Conservation (phyloP, 1,284 basidiomycete genomes). For the Sanguinoderma infundibulare region DNA sequence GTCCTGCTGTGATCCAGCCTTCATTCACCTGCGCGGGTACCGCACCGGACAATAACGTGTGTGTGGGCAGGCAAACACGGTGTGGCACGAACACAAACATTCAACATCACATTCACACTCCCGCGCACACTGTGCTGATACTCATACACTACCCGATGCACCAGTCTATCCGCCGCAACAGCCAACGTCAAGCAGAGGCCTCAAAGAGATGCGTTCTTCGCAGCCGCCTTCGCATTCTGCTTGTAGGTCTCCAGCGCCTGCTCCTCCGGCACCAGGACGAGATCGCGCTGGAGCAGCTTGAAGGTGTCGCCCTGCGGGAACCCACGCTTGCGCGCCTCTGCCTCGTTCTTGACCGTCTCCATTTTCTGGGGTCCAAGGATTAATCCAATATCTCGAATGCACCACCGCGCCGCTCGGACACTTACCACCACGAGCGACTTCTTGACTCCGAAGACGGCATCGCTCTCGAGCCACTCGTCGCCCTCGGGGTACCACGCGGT, state of each 20-base stretch:
- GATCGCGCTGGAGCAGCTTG: conserved; percentile 63
- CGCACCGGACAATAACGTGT: conserved; percentile 13
- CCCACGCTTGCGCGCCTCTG: conserved; percentile 59
- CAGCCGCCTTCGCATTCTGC: conserved; percentile 31
- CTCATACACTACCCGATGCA: no score
- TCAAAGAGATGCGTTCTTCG: conserved; percentile 27
- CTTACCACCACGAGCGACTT: conserved; percentile 59
- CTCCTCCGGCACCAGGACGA: conserved; percentile 61
- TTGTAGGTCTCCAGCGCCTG: conserved; percentile 44
- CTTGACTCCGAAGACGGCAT: conserved; percentile 83
- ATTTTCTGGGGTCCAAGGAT: conserved; percentile 43
- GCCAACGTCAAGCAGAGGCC: neutral
- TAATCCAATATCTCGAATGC: neutral
- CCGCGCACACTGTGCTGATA: no score
- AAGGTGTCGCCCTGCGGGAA: conserved; percentile 65
- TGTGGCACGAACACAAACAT: conserved; percentile 3
- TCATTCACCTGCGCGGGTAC: neutral
- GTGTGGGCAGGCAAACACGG: conserved; percentile 21
- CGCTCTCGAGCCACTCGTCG: conserved; percentile 68
- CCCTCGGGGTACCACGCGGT: conserved; percentile 80
- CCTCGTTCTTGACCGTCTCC: conserved; percentile 53
- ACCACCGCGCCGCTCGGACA: conserved; percentile 31
- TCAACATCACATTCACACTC: conserved; percentile 7
- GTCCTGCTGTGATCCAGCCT: neutral
- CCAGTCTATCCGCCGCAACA: no score